These are phyloP conservation scores for Fomitopsis pinicola DNA, from an alignment of 1,284 basidiomycete species.

Conservation along the genomic window DNA sequence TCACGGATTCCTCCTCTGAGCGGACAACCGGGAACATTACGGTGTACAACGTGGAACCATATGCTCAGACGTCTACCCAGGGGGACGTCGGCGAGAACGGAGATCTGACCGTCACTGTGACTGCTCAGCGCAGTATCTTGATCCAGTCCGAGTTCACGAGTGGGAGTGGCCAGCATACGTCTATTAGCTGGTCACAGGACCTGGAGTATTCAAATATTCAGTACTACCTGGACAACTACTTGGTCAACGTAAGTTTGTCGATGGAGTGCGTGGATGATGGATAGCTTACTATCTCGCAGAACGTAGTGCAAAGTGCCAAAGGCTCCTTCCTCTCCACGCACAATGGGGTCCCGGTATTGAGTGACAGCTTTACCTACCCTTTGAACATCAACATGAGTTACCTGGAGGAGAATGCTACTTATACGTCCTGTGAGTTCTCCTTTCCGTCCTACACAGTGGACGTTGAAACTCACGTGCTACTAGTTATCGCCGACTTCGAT, in stretches of 20 bases:
- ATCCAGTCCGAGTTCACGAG: slow-evolving; percentile 56
- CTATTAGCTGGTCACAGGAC: slow-evolving; percentile 52
- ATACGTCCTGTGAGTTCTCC: slow-evolving; percentile 46
- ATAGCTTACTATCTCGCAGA: slow-evolving; percentile 32
- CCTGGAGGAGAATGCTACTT: slow-evolving; percentile 30
- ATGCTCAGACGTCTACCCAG: slow-evolving; percentile 45
- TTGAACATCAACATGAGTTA: slow-evolving; percentile 55
- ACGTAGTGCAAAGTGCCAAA: slow-evolving; percentile 55
- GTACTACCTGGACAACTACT: slow-evolving; percentile 43
- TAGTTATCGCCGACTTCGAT: slow-evolving; percentile 55
- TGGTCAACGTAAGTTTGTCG: slow-evolving; percentile 39
- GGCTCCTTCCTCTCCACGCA: slow-evolving; percentile 57
- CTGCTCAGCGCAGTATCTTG: slow-evolving; percentile 46
- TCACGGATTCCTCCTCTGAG: slow-evolving; percentile 56
- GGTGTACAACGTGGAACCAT: slow-evolving; percentile 49
- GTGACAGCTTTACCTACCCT: slow-evolving; percentile 63
- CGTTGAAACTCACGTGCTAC: slow-evolving; percentile 1
- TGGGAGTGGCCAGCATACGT: slow-evolving; percentile 49
- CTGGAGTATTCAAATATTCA: slow-evolving; percentile 53
- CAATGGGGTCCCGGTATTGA: slow-evolving; percentile 48
- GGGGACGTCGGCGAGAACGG: slow-evolving; percentile 38
- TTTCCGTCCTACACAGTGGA: neutral
- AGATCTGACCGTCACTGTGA: slow-evolving; percentile 51
- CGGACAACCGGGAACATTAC: slow-evolving; percentile 69
- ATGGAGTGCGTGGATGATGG: neutral